phyloP scores from a whole-genome alignment of 371 early-diverging fungal species.

The Mortierella sp. region DNA sequence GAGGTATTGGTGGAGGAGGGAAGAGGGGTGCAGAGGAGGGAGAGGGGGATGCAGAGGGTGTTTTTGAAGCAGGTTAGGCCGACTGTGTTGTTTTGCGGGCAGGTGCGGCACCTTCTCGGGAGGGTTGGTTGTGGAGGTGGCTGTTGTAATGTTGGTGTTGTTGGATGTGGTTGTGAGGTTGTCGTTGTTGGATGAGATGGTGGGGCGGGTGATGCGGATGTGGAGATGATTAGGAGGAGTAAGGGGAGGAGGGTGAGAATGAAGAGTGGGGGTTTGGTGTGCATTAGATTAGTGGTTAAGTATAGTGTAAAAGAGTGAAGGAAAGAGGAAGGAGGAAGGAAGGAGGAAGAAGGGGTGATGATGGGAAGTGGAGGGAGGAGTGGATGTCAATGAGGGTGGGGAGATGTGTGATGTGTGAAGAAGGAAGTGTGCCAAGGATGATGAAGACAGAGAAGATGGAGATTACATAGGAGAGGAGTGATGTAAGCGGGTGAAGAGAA shows the following conservation, averaged over 20 bases:
- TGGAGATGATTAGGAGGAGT: background rate
- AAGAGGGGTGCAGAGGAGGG: constrained; percentile 17
- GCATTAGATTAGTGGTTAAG: background rate
- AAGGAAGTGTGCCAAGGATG: background rate
- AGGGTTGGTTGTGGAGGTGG: background rate
- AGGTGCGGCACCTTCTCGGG: constrained; percentile 15
- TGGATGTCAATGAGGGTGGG: background rate
- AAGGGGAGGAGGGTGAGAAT: background rate
- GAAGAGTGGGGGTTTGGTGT: background rate
- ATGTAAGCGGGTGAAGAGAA: background rate
- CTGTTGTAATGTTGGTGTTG: background rate
- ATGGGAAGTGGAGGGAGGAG: background rate
- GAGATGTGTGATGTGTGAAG: background rate
- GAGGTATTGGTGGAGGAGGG: background rate
- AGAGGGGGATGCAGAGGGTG: constrained; percentile 29
- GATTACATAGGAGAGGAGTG: background rate
- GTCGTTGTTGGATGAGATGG: background rate
- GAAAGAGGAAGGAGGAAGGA: too few species aligned
- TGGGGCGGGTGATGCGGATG: background rate
- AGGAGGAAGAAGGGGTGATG: background rate
- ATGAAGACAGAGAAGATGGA: background rate
- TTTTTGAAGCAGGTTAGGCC: constrained; percentile 28
- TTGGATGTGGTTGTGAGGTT: background rate
- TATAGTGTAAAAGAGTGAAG: background rate
- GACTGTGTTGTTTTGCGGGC: constrained; percentile 8